Evolutionary conservation across 2,329 filamentous ascomycete species (phyloP).

Genomic region (Trichocomaceae sp.): DNA sequence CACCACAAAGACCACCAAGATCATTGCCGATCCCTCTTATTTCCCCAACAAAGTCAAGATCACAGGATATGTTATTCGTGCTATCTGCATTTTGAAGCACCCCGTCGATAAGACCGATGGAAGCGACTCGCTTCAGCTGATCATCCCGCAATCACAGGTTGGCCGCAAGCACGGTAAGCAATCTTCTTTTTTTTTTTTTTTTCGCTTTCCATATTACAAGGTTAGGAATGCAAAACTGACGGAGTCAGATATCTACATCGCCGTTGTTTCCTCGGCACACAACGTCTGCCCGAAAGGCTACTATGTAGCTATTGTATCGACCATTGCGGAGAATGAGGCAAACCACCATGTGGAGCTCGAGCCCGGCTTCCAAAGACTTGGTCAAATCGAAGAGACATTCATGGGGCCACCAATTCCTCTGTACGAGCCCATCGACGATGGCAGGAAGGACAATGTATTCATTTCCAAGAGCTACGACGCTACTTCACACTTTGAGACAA

Average conservation of each 20-base stretch:
- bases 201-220: no score
- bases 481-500: conserved; percentile 94
- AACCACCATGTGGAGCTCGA: conserved; percentile 96
- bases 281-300: conserved; percentile 99
- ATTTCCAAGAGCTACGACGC: conserved; percentile 99
- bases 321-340: conserved; percentile 81
- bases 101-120: conserved; percentile 84
- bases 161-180: conserved; percentile 84
- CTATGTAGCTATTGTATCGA: conserved; percentile 97
- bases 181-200: no score
- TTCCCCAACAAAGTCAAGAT: conserved; percentile 85
- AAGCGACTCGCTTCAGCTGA: conserved; percentile 84
- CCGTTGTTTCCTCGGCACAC: conserved; percentile 89
- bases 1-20: conserved; percentile 91
- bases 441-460: conserved; percentile 83
- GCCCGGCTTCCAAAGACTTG: conserved; percentile 84
- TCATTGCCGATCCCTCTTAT: conserved; percentile 93
- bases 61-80: conserved; percentile 83
- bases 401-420: conserved; percentile 89
- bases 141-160: conserved; percentile 96
- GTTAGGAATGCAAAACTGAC: conserved; percentile 13
- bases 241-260: conserved; percentile 81
- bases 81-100: conserved; percentile 96
- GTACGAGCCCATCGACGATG: conserved; percentile 82
- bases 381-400: conserved; percentile 93